A percentile compares a stretch with the other conserved stretches of the same genome.
These are phyloP conservation scores for Saposhnikovia divaricata DNA, from an alignment of 129 eudicot genomes.

Conservation along the genomic window DNA sequence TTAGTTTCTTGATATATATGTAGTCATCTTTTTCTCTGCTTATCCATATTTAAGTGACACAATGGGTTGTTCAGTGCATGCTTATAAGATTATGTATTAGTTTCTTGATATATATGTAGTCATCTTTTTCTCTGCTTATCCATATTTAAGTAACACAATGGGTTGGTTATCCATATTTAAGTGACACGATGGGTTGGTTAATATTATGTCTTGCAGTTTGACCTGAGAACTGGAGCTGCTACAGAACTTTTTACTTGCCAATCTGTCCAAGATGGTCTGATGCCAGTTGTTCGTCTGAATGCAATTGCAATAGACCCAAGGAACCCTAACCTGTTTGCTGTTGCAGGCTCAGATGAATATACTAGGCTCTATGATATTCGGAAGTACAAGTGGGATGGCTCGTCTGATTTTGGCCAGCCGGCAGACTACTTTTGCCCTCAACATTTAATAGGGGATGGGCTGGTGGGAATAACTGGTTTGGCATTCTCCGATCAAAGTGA, in stretches of 20 bases:
- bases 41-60: neutral
- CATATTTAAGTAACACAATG: neutral
- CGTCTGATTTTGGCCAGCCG: constrained; percentile 54
- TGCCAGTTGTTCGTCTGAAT: constrained; percentile 39
- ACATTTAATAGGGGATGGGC: constrained; percentile 50
- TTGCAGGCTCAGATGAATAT: constrained; percentile 66
- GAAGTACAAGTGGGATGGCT: constrained; percentile 38
- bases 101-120: neutral
- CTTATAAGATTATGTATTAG: constrained; percentile 1
- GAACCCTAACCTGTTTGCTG: constrained; percentile 61
- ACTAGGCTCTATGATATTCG: constrained; percentile 73
- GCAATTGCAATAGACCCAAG: constrained; percentile 65
- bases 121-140: neutral
- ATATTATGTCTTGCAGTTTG: constrained; percentile 37
- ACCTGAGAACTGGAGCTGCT: constrained; percentile 61
- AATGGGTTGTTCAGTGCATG: neutral
- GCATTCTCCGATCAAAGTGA: constrained; percentile 70
- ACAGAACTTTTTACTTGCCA: constrained; percentile 61
- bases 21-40: neutral
- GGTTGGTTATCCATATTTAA: neutral
- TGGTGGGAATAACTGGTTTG: constrained; percentile 61
- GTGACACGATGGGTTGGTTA: neutral
- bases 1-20: neutral
- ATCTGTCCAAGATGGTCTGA: constrained; percentile 27
- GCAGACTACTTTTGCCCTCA: constrained; percentile 56